Evolutionary conservation across 1,284 basidiomycete species (phyloP), one percentile per base, ranked within the genome.

Genomic region (Cutaneotrichosporon sp.): DNA sequence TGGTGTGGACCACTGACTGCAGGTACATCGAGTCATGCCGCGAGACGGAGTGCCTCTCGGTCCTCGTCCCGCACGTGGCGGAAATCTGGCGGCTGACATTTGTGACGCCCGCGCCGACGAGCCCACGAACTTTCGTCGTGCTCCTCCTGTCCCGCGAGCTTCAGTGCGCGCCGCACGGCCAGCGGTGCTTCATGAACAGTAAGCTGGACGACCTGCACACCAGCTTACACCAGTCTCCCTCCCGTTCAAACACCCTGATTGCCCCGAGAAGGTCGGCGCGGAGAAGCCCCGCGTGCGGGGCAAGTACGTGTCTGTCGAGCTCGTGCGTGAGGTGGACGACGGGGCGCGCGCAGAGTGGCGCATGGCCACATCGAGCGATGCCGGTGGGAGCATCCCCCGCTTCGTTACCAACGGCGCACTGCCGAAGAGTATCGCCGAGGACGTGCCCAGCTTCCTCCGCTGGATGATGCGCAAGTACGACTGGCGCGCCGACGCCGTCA

Each of bases 51-150:
- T 66, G 68, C 39, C 56, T 75, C n/a, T 61, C 72, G 25, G 65
- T 72, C 10, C 66, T 67, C 37, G 52, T 64, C 43, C 63, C 64
- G 14, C 66, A 69, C 33, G 62, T 70, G 6, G 73, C 73, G 1
- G 71, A 75, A 59, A 65, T 75, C 14, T 75, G 73, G 73, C 55
- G 68, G 12, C 50, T 72, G 51, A 72, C 71, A 1, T 75, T 68
- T 52, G 63, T 65, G 8, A 72, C 71, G n/a, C 73, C 73, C 2
- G 55, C 68, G 2, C 73, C 73, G 0, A 68, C 71, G 1, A 67
- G 55, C 26, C 73, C 73, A 7, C 60, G 73, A 5, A 74, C 71
- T 1, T 75, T 75, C 41, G 64, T 75, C 20, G 61, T 72, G 22
- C 61, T 75, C 1, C 57, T 75, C 0, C 52, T 71, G 4, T 67